These are phyloP conservation scores for Fusarium compactum DNA, from an alignment of 2,329 filamentous ascomycete species.

Conservation along the genomic window DNA sequence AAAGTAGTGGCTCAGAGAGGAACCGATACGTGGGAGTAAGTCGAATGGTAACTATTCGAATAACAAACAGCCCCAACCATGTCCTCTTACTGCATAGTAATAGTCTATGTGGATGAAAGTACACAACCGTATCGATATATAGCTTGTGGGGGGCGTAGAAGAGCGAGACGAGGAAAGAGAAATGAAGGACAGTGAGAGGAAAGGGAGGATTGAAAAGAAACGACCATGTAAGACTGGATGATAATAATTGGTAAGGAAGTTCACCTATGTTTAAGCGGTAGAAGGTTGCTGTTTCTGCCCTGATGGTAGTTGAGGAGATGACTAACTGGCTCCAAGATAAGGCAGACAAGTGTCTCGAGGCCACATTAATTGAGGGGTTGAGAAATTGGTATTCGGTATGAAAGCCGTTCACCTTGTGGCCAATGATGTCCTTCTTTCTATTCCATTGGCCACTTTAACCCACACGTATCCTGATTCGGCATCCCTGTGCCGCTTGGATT, in stretches of 20 bases:
- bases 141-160: background rate
- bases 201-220: background rate
- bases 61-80: background rate
- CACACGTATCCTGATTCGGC: background rate
- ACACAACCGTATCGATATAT: background rate
- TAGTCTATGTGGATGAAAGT: fast-evolving
- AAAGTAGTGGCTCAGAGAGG: background rate
- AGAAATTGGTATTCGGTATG: background rate
- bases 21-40: background rate
- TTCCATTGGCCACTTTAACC: background rate
- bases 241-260: background rate
- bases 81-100: background rate
- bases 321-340: background rate
- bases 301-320: background rate
- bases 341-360: background rate
- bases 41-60: background rate
- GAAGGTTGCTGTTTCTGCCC: background rate
- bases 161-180: background rate
- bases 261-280: background rate
- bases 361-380: background rate
- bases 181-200: background rate
- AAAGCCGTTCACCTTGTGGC: background rate
- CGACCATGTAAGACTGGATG: background rate
- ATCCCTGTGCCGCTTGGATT: background rate
- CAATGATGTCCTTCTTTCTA: background rate